phyloP scores from a whole-genome alignment of 768 basidiomycete genomes.

The Postia placenta region DNA sequence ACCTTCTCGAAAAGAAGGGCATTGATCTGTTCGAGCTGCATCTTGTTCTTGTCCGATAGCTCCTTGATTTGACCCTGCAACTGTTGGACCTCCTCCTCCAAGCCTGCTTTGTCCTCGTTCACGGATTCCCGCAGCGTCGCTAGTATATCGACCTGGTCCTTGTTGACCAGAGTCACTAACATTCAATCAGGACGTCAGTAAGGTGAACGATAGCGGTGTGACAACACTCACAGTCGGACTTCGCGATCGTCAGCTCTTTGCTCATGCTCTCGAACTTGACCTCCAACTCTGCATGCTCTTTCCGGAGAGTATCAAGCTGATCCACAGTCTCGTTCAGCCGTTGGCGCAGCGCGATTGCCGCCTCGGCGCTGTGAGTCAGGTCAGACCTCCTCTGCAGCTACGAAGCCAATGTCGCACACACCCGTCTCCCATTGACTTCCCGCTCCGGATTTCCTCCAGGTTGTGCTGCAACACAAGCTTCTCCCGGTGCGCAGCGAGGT shows the following conservation, averaged over 20 bases:
- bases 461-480: conserved; percentile 74
- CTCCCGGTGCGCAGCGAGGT: conserved; percentile 77
- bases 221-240: conserved; percentile 67
- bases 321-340: conserved; percentile 85
- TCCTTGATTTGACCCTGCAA: conserved; percentile 66
- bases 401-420: conserved; percentile 27
- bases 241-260: conserved; percentile 74
- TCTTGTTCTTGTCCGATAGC: conserved; percentile 74
- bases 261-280: conserved; percentile 56
- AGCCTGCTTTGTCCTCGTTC: conserved; percentile 74
- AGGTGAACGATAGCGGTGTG: conserved; percentile 5
- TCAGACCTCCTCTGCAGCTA: not conserved
- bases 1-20: conserved; percentile 87
- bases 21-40: conserved; percentile 89
- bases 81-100: conserved; percentile 62
- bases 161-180: conserved; percentile 84
- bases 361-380: conserved; percentile 55
- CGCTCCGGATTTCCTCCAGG: conserved; percentile 84
- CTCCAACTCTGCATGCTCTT: conserved; percentile 64
- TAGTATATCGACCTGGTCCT: conserved; percentile 90
- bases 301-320: conserved; percentile 65
- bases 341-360: conserved; percentile 82
- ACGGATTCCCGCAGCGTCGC: conserved; percentile 81
- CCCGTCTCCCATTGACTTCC: conserved; percentile 82
- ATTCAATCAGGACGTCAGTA: not conserved